A percentile compares a stretch with the other conserved stretches of the same genome.
Evolutionary conservation across 345 rosid species (phyloP).

Genomic region (Camelina hispida): DNA sequence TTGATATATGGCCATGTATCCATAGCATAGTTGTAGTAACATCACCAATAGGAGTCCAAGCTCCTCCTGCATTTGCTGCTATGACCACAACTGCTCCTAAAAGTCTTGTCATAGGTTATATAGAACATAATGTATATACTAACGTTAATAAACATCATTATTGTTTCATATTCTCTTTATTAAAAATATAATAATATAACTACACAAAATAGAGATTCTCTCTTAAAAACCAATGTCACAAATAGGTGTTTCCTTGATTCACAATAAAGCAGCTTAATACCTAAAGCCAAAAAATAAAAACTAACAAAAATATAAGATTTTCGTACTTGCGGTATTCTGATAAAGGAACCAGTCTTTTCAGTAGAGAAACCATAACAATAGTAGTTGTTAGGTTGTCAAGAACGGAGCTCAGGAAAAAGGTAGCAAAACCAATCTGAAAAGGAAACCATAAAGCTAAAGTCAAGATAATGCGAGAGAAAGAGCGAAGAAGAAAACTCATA

Average conservation of each 20-base stretch:
- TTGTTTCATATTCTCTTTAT: neutral
- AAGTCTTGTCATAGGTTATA: constrained; percentile 52
- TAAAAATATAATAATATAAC: neutral
- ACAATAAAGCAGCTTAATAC: neutral
- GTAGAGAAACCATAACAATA: constrained; percentile 79
- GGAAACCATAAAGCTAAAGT: constrained; percentile 16
- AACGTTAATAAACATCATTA: neutral
- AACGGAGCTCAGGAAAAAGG: constrained; percentile 81
- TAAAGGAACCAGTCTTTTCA: constrained; percentile 68
- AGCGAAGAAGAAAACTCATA: neutral
- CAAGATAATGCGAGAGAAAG: neutral
- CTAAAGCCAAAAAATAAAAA: neutral
- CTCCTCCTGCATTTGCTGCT: constrained; percentile 93
- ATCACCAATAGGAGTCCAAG: constrained; percentile 91
- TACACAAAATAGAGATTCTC: neutral
- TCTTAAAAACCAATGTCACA: neutral
- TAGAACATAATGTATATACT: neutral
- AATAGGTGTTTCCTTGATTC: constrained; percentile 8
- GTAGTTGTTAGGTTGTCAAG: constrained; percentile 89
- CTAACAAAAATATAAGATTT: neutral
- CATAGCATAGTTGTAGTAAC: constrained; percentile 92
- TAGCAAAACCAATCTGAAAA: constrained; percentile 70
- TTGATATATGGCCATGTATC: constrained; percentile 82
- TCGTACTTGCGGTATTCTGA: constrained; percentile 89
- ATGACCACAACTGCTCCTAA: constrained; percentile 85